Conservation (phyloP, 805 yeast species). For the Starmerella cellae region DNA sequence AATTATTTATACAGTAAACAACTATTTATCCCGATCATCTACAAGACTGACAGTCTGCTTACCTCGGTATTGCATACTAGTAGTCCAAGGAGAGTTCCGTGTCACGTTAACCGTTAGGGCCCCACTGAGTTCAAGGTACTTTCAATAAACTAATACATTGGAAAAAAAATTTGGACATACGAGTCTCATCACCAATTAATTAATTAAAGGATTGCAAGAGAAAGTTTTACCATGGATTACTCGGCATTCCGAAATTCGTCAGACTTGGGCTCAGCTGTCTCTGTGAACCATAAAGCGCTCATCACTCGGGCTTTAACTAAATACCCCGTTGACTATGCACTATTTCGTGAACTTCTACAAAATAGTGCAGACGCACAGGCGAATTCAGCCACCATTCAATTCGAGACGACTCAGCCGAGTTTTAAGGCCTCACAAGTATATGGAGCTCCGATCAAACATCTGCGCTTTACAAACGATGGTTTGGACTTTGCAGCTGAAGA, state of each 20-base stretch:
- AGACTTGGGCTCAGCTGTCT: conserved; percentile 24
- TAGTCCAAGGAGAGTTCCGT: no score
- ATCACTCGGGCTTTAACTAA: conserved; percentile 32
- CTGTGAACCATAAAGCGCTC: conserved; percentile 32
- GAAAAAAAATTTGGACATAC: no score
- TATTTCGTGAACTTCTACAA: conserved; percentile 31
- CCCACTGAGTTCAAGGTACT: no score
- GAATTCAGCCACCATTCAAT: conserved; percentile 25
- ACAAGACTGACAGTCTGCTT: no score
- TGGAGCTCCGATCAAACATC: conserved; percentile 23
- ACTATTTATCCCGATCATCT: no score
- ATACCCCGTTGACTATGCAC: conserved; percentile 33
- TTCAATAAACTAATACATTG: no score
- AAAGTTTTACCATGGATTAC: conserved; percentile 23
- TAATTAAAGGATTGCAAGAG: no score
- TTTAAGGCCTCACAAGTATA: conserved; percentile 19
- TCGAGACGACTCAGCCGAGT: conserved; percentile 16
- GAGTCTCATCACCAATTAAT: no score
- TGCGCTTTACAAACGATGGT: conserved; percentile 26
- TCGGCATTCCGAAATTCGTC: conserved; percentile 13
- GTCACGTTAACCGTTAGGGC: no score
- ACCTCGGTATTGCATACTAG: no score
- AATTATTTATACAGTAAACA: no score
- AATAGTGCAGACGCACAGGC: conserved; percentile 33
- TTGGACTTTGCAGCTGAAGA: conserved; percentile 27